Evolutionary conservation across 495 filamentous ascomycete genomes (phyloP).

Genomic region (Talaromyces borbonicus): DNA sequence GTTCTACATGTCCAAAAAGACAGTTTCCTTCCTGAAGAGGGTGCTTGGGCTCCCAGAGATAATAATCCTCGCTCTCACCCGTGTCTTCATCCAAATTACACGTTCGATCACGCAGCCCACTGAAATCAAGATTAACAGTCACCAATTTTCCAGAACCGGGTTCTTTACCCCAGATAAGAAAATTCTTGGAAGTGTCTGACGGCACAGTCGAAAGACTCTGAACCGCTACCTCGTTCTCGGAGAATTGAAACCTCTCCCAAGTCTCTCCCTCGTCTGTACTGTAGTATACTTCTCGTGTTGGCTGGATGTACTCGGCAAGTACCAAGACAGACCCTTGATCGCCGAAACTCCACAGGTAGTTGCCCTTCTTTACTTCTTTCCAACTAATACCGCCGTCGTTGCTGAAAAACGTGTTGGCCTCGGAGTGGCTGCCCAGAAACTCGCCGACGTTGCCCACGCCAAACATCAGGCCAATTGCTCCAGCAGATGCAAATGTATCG

Average conservation of each 20-base stretch:
- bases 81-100: slow-evolving; percentile 62
- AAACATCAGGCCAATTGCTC: slow-evolving; percentile 87
- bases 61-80: slow-evolving; percentile 61
- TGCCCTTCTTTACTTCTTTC: slow-evolving; percentile 73
- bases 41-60: slow-evolving; percentile 75
- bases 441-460: slow-evolving; percentile 85
- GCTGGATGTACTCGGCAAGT: slow-evolving; percentile 53
- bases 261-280: slow-evolving; percentile 66
- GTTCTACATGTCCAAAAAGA: slow-evolving; percentile 81
- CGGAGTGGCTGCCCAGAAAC: slow-evolving; percentile 41
- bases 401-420: slow-evolving; percentile 80
- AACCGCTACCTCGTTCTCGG: slow-evolving; percentile 55
- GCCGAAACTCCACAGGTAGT: slow-evolving; percentile 85
- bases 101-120: slow-evolving; percentile 53
- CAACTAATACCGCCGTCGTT: slow-evolving; percentile 81
- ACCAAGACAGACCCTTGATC: slow-evolving; percentile 90
- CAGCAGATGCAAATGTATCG: slow-evolving; percentile 77
- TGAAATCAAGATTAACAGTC: slow-evolving; percentile 82
- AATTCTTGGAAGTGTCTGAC: slow-evolving; percentile 78
- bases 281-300: slow-evolving; percentile 64
- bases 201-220: slow-evolving; percentile 78
- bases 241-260: slow-evolving; percentile 69
- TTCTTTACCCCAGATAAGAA: slow-evolving; percentile 74
- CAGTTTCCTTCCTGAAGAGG: slow-evolving; percentile 66
- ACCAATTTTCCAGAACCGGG: slow-evolving; percentile 34